These are phyloP conservation scores for Maudiozyma barnettii DNA, from an alignment of 805 yeast species.

Conservation along the genomic window DNA sequence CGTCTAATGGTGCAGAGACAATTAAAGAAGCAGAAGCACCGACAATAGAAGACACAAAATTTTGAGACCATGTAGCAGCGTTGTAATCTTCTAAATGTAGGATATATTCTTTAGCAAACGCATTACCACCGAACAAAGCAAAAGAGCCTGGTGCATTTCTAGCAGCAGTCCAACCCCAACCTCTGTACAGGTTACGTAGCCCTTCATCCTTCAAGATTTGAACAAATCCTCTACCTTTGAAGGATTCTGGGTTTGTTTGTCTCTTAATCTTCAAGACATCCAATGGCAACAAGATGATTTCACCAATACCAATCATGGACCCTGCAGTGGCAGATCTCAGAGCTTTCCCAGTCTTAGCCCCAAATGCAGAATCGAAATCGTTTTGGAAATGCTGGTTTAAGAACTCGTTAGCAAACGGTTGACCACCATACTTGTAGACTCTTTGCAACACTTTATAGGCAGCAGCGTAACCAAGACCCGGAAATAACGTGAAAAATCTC, in stretches of 20 bases:
- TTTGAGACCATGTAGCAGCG: conserved; percentile 88
- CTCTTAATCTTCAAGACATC: conserved; percentile 97
- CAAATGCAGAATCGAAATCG: conserved; percentile 67
- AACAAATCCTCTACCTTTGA: conserved; percentile 93
- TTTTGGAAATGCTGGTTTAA: conserved; percentile 64
- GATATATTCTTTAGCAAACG: conserved; percentile 95
- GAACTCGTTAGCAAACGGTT: conserved; percentile 95
- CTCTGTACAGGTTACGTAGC: conserved; percentile 74
- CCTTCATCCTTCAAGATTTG: conserved; percentile 87
- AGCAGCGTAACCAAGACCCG: conserved; percentile 98
- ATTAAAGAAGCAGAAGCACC: conserved; percentile 96
- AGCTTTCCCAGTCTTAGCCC: conserved; percentile 96
- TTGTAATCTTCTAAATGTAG: conserved; percentile 80
- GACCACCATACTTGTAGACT: conserved; percentile 98
- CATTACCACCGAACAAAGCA: conserved; percentile 96
- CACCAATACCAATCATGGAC: conserved; percentile 94
- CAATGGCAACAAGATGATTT: conserved; percentile 86
- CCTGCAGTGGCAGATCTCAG: conserved; percentile 95
- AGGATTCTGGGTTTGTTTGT: conserved; percentile 99
- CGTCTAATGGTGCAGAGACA: conserved; percentile 96
- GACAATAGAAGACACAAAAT: conserved; percentile 85
- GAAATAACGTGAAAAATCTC: conserved; percentile 78
- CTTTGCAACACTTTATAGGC: conserved; percentile 93
- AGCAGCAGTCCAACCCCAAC: conserved; percentile 99
- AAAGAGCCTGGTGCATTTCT: conserved; percentile 99